phyloP scores from a whole-genome alignment of 306 rosid genomes.

The Dalbergia cultrata region DNA sequence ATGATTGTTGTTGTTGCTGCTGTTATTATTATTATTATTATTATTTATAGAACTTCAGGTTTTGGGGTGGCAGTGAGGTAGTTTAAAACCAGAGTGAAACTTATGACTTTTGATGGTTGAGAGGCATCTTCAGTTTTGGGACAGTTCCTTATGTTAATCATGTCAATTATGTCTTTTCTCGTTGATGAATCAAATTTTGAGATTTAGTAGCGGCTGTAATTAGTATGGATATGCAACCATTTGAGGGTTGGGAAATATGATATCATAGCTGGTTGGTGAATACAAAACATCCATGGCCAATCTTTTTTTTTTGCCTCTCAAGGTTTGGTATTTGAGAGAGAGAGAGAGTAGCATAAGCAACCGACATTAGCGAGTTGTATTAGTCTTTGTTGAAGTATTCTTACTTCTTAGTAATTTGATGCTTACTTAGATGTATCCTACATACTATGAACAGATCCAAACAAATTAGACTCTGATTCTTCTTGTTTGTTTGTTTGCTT shows the following conservation, averaged over 20 bases:
- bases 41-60: conserved; percentile 27
- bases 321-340: conserved; percentile 11
- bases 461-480: conserved; percentile 10
- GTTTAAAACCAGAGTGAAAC: conserved; percentile 5
- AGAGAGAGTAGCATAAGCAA: not conserved
- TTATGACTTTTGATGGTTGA: not conserved
- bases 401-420: conserved; percentile 12
- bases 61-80: not conserved
- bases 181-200: not conserved
- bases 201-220: conserved; percentile 3
- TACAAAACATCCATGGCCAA: not conserved
- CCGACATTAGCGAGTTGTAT: conserved; percentile 1
- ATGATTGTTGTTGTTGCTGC: not conserved
- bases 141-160: not conserved
- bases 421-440: conserved; percentile 23
- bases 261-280: conserved; percentile 4
- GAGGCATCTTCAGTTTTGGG: not conserved
- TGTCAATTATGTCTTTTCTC: not conserved
- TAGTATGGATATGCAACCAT: not conserved
- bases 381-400: conserved; percentile 4
- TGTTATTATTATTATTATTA: not conserved
- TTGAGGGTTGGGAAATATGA: not conserved
- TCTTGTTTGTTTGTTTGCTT: not conserved
- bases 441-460: not conserved
- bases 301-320: not conserved